Conservation (phyloP, 495 filamentous ascomycete genomes). For the Aspergillus bridgeri region DNA sequence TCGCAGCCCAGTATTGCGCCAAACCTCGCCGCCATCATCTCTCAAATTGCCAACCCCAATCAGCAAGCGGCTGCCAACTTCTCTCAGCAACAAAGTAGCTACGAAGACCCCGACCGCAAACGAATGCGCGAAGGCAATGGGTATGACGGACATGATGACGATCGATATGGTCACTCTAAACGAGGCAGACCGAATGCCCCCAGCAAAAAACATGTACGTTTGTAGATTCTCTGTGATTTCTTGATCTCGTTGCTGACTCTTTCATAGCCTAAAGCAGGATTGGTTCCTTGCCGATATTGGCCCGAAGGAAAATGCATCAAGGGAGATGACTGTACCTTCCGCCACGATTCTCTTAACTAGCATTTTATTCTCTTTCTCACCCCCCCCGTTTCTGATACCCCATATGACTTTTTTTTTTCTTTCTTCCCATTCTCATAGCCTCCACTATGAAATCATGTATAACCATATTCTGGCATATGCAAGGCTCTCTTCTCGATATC, state of each 20-base stretch:
- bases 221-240: not conserved
- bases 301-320: conserved; percentile 75
- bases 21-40: conserved; percentile 49
- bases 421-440: not conserved
- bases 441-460: not conserved
- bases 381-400: not conserved
- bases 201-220: conserved; percentile 36
- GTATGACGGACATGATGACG: conserved; percentile 29
- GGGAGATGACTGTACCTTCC: conserved; percentile 80
- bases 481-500: not conserved
- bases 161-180: conserved; percentile 31
- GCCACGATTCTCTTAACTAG: conserved; percentile 50
- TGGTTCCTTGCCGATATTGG: conserved; percentile 72
- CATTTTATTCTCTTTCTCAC: conserved; percentile 1
- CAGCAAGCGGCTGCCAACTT: conserved; percentile 20
- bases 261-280: conserved; percentile 36
- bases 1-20: conserved; percentile 31
- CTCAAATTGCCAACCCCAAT: conserved; percentile 41
- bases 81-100: conserved; percentile 19
- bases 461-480: not conserved
- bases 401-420: not conserved
- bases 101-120: conserved; percentile 46
- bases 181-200: conserved; percentile 32
- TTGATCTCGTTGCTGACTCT: conserved; percentile 14
- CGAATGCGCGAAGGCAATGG: conserved; percentile 35